Evolutionary conservation across 192 early-diverging fungal genomes (phyloP).

Genomic region (Coemansia furcata): DNA sequence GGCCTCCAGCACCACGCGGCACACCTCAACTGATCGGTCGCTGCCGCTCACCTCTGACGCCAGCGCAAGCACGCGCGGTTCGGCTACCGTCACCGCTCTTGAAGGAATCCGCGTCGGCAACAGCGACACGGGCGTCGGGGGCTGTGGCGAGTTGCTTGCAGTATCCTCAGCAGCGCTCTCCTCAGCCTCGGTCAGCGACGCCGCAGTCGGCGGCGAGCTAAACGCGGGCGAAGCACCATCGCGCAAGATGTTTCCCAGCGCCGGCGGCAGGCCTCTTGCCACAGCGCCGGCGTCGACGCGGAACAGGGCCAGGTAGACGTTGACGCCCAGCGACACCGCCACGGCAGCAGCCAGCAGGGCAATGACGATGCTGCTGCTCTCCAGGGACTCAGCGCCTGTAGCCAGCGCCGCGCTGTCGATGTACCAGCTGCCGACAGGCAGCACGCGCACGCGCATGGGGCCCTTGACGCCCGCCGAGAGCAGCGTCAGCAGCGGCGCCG

Average conservation of each 20-base stretch:
- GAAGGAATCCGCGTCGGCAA: background rate
- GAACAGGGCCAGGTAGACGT: conserved; percentile 45
- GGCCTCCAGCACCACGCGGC: conserved; percentile 33
- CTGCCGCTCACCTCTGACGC: background rate
- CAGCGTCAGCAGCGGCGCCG: conserved; percentile 30
- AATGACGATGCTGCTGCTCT: conserved; percentile 40
- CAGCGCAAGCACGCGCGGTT: background rate
- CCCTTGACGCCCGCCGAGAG: conserved; percentile 1
- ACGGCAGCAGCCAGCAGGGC: conserved; percentile 38
- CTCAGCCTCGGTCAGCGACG: conserved; percentile 10
- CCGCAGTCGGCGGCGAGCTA: background rate
- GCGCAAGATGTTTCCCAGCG: conserved; percentile 27
- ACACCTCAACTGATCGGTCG: conserved; percentile 44
- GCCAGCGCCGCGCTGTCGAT: conserved; percentile 5
- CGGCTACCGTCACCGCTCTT: background rate
- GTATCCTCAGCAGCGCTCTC: conserved; percentile 15
- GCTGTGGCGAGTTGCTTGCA: background rate
- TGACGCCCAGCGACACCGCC: conserved; percentile 41
- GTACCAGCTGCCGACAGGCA: conserved; percentile 32
- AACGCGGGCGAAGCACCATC: conserved; percentile 1
- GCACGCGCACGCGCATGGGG: conserved; percentile 34
- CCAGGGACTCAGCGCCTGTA: conserved; percentile 7
- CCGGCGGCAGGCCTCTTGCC: conserved; percentile 3
- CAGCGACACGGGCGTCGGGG: background rate
- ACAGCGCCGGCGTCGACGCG: background rate